Evolutionary conservation across 768 basidiomycete genomes (phyloP), one percentile per base, ranked within the genome.

Genomic region (Hortiboletus campestris): DNA sequence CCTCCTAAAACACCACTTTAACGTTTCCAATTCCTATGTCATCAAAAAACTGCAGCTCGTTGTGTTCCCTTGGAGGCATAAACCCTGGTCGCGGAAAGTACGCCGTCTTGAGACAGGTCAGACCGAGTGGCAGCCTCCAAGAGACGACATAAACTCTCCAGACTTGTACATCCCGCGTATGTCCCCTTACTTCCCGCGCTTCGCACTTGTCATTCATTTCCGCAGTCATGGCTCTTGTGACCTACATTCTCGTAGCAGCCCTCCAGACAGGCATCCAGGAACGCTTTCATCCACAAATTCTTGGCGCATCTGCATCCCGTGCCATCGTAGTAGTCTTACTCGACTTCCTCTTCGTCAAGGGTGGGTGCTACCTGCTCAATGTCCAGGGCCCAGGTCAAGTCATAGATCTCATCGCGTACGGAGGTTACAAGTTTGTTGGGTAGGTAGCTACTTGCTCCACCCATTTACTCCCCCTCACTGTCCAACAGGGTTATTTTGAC

Each of bases 391-490:
- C 78, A 9, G 78, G 76, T 25, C 88, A 90, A 44, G 81, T 91
- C 22, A 79, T 89, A 6, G 94, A 97, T 66, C 73, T 98, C 46
- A 74, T 97, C 31, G 91, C 95, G 0, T 98, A 98, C 67, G 90
- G 88, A 6, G 96, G 97, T 0, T 98, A 98, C 75, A 98, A 99
- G 68, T 98, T 99, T 64, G 91, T 98, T 29, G 96, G 93, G 93
- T 94, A 60, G 29, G 85, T 46, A 4, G 4, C 32, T 7, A 12
- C 6, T 7, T 16, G 49, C 16, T 13, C 38, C 17, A 3, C 41
- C 36, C 32, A 39, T 55, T 17, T 11, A 6, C 16, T 4, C 1
- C 4, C 8, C 2, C 36, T 62, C 45, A 64, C 16, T 10, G 2
- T 35, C 11, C 57, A 4, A n/a, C 57, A 95, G 94, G 2, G 91